A percentile compares a stretch with the other conserved stretches of the same genome.
These are phyloP conservation scores for Dillenia turbinata DNA, from an alignment of 164 flowering plant species.

Conservation along the genomic window DNA sequence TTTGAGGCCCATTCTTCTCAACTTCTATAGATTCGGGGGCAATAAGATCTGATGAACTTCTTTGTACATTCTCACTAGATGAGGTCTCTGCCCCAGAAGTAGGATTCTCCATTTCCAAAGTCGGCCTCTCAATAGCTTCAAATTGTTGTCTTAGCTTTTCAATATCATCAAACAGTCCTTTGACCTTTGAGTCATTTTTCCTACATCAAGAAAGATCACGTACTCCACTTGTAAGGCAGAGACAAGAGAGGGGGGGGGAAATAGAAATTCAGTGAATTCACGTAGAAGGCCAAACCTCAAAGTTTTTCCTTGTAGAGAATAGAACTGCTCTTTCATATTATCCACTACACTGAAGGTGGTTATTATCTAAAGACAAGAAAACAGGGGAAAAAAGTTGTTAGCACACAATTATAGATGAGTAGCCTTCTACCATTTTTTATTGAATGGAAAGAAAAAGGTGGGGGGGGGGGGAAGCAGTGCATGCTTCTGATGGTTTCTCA, in stretches of 20 bases:
- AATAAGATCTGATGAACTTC: constrained; percentile 16
- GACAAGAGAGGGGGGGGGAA: neutral
- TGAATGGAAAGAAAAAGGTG: neutral
- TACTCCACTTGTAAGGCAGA: neutral
- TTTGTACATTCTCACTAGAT: constrained; percentile 23
- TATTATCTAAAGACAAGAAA: constrained; percentile 51
- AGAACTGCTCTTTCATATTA: constrained; percentile 86
- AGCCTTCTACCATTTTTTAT: too few species aligned
- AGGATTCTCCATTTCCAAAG: constrained; percentile 60
- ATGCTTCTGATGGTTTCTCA: too few species aligned
- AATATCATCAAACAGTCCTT: constrained; percentile 66
- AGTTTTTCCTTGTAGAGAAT: constrained; percentile 44
- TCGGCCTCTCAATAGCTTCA: constrained; percentile 82
- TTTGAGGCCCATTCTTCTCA: constrained; percentile 2
- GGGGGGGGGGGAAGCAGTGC: neutral
- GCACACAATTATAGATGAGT: too few species aligned
- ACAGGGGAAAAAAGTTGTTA: neutral
- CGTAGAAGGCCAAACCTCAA: constrained; percentile 38
- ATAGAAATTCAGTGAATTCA: neutral
- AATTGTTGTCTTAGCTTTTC: constrained; percentile 66
- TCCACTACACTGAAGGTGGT: constrained; percentile 92
- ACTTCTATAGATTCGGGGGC: constrained; percentile 1
- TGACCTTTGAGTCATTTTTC: constrained; percentile 61
- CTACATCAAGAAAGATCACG: constrained; percentile 33
- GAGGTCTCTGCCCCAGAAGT: constrained; percentile 28